These are phyloP conservation scores for Beta macrorhiza DNA, from an alignment of 179 eudicot genomes.

Conservation along the genomic window DNA sequence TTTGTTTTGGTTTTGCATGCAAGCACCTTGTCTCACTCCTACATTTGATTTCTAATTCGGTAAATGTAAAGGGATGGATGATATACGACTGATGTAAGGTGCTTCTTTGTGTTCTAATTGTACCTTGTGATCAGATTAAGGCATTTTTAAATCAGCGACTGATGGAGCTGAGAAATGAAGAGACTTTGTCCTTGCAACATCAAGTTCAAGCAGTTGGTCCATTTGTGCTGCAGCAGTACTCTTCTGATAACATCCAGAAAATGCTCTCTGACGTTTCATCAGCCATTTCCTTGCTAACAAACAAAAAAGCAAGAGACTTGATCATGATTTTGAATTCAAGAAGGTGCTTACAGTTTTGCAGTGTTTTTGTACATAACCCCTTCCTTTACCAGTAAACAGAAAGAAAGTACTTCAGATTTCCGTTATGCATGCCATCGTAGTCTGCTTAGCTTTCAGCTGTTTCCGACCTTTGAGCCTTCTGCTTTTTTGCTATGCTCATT, in stretches of 20 bases:
- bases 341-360: constrained; percentile 46
- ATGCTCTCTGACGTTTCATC: constrained; percentile 73
- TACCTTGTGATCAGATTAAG: constrained; percentile 51
- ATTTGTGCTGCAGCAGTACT: constrained; percentile 80
- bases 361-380: constrained; percentile 2
- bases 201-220: constrained; percentile 98
- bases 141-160: constrained; percentile 85
- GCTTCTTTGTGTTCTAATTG: constrained; percentile 7
- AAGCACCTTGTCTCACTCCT: not conserved
- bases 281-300: constrained; percentile 67
- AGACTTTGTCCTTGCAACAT: constrained; percentile 83
- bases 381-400: not conserved
- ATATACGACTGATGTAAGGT: constrained; percentile 2
- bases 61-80: not conserved
- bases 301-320: constrained; percentile 76
- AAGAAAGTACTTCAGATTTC: not conserved
- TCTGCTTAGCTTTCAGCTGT: not conserved
- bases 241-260: constrained; percentile 66
- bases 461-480: not conserved
- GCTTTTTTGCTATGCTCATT: not conserved
- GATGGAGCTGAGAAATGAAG: constrained; percentile 68
- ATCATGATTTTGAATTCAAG: constrained; percentile 95
- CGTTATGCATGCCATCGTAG: not conserved
- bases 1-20: constrained; percentile 5
- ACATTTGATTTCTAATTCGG: not conserved